Base-by-base conservation (phyloP, 73 alveolate species). In the Paramecium primaurelia region DNA sequence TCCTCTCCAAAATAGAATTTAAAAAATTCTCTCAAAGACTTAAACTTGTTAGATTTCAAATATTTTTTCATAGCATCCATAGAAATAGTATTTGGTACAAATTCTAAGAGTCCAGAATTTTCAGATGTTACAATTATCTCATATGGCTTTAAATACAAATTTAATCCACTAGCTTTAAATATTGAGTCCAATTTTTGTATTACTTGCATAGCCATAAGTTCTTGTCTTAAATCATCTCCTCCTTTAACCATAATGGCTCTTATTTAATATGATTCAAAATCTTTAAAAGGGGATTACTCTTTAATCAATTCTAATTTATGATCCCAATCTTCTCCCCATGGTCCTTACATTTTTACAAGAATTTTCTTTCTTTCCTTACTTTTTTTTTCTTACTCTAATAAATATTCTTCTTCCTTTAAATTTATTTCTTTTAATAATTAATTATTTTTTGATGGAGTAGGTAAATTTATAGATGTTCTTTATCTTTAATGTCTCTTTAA, bases 191-290 rank as follows among this genome's bases (percentile, higher is more conserved):
- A 93, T 84, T 97, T 95, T 92, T 95, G 96, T 86, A 98, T 98
- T 71, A 98, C 84, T 93, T 98, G 97, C 98, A 98, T 98, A 42
- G 99, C 99, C 40, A 98, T 95, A 18, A 97, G 93, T 87, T 98
- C 99, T 83, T 97, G 96, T 73, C 99, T 91, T 20, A 98, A 93
- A 92, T 98, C 99, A 95, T 98, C 99, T 92, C 98, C 96, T 26
- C 99, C 99, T 87, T 98, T 98, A 59, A 97, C 99, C 73, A 98
- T 98, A 64, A 97, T 85, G 45, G 97, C 96, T 64, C 94, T 93
- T 77, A 98, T 88, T 88, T 93, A 80, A 86, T 95, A 98, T 42
- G 99, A 86, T 88, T 97, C 92, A 69, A 93, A 97, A 3, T 91
- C 77, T 89, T 94, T 93, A 83, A 95, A 97, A 5, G 95, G 93